Evolutionary conservation across 495 filamentous ascomycete genomes (phyloP), one percentile per base, ranked within the genome.

Genomic region (Hypoxylon lienhwacheense): DNA sequence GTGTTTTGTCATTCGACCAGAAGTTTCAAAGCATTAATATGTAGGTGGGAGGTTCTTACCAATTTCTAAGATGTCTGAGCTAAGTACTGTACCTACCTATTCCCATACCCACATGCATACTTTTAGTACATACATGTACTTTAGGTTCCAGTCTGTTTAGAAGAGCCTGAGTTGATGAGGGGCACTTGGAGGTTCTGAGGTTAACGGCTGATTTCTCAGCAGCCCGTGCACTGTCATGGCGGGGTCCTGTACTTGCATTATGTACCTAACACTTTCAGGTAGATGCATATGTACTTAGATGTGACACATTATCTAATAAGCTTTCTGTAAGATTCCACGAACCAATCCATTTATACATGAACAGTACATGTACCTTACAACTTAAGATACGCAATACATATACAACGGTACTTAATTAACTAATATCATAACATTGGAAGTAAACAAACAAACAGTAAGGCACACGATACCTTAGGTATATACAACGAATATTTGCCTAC

Each of bases 191-290:
- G 24, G 5, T 8, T 4, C 24, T 26, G 24, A 26, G 4, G 24
- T 26, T 8, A 16, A 42, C 36, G 26, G 43, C 19, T 46, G 46
- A 65, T 62, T 65, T 65, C 62, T 65, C 58, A 65, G 62, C 62
- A 62, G 54, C 55, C 53, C 36, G 54, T 46, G 26, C 29, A 16
- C 32, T 47, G 8, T 52, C 21, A 55, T 56, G 42, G 55, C 41
- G 55, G 55, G 55, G 55, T 53, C 34, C 17, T 26, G 24, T 2
- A 19, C 40, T 51, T 33, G 46, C 54, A n/a, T 46, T 11, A 46
- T n/a, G 12, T 32, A 31, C 1, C 40, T n/a, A 8, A 4, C 3
- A 20, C 7, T 11, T 21, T 37, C 17, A 21, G 17, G 35, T 35
- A 35, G 12, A 12, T 1, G n/a, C 5, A 15, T 33, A 33, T 12